Evolutionary conservation across 2,329 filamentous ascomycete genomes (phyloP).

Genomic region (Didymosphaeria variabile): DNA sequence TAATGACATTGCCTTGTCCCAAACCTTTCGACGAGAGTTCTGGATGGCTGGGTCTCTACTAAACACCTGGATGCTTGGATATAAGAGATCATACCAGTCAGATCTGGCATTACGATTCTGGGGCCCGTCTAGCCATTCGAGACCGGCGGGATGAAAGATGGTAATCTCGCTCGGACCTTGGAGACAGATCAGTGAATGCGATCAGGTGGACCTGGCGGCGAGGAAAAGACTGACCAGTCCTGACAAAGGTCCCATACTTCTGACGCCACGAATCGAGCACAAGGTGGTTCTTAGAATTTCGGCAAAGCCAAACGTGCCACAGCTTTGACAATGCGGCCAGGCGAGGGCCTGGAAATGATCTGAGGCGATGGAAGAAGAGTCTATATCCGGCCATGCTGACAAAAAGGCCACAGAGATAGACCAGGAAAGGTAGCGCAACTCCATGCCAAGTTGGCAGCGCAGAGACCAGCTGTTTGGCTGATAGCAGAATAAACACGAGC

Average conservation of each 20-base stretch:
- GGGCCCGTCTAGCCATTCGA: slow-evolving; percentile 20
- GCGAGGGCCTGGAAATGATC: slow-evolving; percentile 16
- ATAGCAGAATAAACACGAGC: slow-evolving; percentile 1
- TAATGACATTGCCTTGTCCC: slow-evolving; percentile 9
- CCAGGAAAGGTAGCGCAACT: slow-evolving; percentile 5
- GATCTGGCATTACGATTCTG: slow-evolving; percentile 17
- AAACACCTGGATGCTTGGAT: slow-evolving; percentile 15
- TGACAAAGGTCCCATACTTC: slow-evolving; percentile 17
- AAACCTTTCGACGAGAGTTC: slow-evolving; percentile 4
- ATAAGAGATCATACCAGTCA: slow-evolving; percentile 23
- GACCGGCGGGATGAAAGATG: slow-evolving; percentile 20
- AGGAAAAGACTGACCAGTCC: slow-evolving; percentile 18
- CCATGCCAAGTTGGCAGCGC: not conserved
- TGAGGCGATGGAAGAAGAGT: slow-evolving; percentile 16
- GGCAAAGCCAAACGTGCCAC: slow-evolving; percentile 18
- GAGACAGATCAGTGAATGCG: not conserved
- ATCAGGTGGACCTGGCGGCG: slow-evolving; percentile 1
- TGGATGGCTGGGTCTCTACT: slow-evolving; percentile 6
- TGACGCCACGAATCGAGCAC: slow-evolving; percentile 13
- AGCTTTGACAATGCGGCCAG: slow-evolving; percentile 16
- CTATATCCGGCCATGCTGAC: not conserved
- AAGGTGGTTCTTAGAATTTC: slow-evolving; percentile 15
- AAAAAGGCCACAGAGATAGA: slow-evolving; percentile 5
- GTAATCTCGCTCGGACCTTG: slow-evolving; percentile 24
- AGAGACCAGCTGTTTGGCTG: slow-evolving; percentile 1